Evolutionary conservation across 2,329 filamentous ascomycete genomes (phyloP), one percentile per base, ranked within the genome.

Genomic region (Claviceps lovelessii): DNA sequence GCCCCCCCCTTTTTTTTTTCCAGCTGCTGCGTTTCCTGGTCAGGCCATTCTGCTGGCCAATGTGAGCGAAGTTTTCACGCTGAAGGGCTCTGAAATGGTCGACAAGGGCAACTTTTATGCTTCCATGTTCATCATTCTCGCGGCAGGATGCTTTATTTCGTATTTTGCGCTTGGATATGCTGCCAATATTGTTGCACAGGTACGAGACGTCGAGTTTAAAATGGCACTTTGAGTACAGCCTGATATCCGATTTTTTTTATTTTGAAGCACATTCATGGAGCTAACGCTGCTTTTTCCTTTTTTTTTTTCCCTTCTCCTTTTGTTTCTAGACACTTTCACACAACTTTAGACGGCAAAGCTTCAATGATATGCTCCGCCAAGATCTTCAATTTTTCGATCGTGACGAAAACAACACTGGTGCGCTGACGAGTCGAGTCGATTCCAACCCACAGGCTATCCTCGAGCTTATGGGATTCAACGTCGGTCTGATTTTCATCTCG

Each of bases 101-200:
- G 62, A 62, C 6, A 57, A 62, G 1, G 77, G 76, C 9, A 71
- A 81, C 60, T 80, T 79, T 59, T 79, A 70, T 64, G 72, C 77
- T 0, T 66, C 72, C 52, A 80, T 81, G 76, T 80, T 80, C 57
- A 72, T 78, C 48, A 68, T 78, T 1, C 60, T 77, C 42, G 75
- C 76, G 3, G 65, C 68, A 4, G 74, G 69, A 3, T 67, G 69
- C n/a, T 64, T 76, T 1, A 49, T 76, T 1, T 65, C 69, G 10
- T 80, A 79, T 59, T 70, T 70, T 49, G 49, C 60, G 9, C 59
- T 72, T 41, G 71, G 72, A 2, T 70, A 61, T 55, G 49, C 62
- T 2, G 67, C 68, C 15, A 73, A 72, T 54, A 56, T 61, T 6
- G 61, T 70, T 10, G 61, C 67, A 10, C 47, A 49, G 47, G 47